Evolutionary conservation across 768 basidiomycete species (phyloP).

Genomic region (Tulasnella sp.): DNA sequence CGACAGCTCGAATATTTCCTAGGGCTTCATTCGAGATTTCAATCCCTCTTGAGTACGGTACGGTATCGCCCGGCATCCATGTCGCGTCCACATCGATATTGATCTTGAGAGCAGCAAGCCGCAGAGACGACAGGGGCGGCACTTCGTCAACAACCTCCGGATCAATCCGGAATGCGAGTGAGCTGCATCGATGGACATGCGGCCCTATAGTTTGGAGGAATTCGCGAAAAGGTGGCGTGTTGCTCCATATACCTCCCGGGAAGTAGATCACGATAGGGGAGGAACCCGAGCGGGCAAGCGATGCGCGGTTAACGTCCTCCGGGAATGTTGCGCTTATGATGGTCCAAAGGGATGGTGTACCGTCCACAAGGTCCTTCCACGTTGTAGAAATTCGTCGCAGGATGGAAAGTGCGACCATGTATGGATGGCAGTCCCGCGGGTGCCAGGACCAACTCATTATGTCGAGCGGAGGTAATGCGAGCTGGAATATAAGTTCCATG

Average conservation of each 20-base stretch:
- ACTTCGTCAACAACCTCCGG: neutral
- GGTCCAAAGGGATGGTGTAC: neutral
- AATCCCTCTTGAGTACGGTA: neutral
- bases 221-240: neutral
- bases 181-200: neutral
- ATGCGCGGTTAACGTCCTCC: neutral
- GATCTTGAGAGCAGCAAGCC: neutral
- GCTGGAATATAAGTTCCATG: neutral
- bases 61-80: neutral
- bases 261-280: neutral
- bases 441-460: neutral
- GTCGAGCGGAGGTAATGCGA: neutral
- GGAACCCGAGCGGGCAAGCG: neutral
- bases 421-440: neutral
- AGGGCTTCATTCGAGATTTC: neutral
- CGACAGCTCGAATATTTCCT: neutral
- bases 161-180: neutral
- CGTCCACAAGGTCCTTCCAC: neutral
- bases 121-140: neutral
- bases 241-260: neutral
- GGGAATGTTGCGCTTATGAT: neutral
- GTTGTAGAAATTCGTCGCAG: neutral
- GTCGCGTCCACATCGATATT: neutral
- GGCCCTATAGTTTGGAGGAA: neutral
- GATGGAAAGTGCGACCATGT: neutral